Base-by-base conservation (phyloP, 2,329 filamentous ascomycete species). In the Parafenestella ontariensis region DNA sequence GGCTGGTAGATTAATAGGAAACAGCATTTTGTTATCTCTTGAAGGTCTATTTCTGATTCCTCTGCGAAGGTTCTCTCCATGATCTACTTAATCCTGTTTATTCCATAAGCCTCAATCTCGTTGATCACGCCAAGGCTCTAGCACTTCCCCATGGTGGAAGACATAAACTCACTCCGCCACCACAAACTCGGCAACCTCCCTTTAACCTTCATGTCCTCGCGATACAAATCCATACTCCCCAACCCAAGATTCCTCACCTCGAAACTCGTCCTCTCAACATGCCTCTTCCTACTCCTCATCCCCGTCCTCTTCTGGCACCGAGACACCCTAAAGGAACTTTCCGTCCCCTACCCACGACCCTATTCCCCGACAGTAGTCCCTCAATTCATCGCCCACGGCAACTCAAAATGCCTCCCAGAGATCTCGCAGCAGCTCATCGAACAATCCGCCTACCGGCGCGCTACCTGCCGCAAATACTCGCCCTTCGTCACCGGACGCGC, bases 361-460 rank as follows among this genome's bases (percentile, higher is more conserved):
- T 39, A 47, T 17, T 21, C 45, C 26, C 40, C 26, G 15, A 43
- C 42, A 17, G 46, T 41, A 17, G n/a, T n/a, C n/a, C 45, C 56
- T 13, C 60, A 62, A 26, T 62, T 66, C 39, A 29, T 57, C 23
- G 46, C 56, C 21, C 51, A 65, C 9, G 63, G 61, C 5, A 37
- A 52, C 23, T 56, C 59, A 24, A 45, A 56, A 40, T 66, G 61
- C 21, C 24, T 68, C n/a, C 59, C 63, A 2, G 18, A 49, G 7
- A 34, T 63, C 13, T 52, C 55, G 1, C 42, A 45, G 6, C 43
- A 60, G 0, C 31, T 69, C 5, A 42, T 65, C 5, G 26, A 55
- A 40, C 42, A 56, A 18, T 50, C 64, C 11, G 43, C 52, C 1
- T 20, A 58, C 17, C 62, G 53, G 41, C 63, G 58, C 28, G 54